phyloP scores from a whole-genome alignment of 352 stramenopile species.

The Globisporangium okanoganense region DNA sequence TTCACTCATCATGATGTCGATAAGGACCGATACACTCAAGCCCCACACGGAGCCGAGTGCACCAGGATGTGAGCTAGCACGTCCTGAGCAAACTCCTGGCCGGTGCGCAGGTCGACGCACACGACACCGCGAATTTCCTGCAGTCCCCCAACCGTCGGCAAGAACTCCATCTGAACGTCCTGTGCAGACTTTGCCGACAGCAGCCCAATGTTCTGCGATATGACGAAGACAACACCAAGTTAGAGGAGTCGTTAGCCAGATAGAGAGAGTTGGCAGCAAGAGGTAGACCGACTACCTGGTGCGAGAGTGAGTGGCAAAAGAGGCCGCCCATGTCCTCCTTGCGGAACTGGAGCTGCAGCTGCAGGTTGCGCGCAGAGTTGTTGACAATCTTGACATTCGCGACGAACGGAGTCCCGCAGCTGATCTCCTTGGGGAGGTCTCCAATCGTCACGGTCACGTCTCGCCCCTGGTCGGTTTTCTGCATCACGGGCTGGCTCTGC shows the following conservation, averaged over 20 bases:
- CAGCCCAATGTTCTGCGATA: constrained; percentile 51
- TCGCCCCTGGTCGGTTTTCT: constrained; percentile 37
- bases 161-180: constrained; percentile 54
- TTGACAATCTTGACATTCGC: constrained; percentile 56
- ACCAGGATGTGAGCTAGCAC: constrained; percentile 54
- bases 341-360: constrained; percentile 78
- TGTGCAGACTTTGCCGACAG: constrained; percentile 42
- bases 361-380: constrained; percentile 48
- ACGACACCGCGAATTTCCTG: constrained; percentile 55
- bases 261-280: neutral
- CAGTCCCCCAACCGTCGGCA: constrained; percentile 62
- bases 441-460: constrained; percentile 49
- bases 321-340: constrained; percentile 68
- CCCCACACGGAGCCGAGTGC: constrained; percentile 14
- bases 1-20: neutral
- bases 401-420: constrained; percentile 51
- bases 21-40: neutral
- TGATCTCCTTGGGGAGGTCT: constrained; percentile 43
- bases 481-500: constrained; percentile 74
- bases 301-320: constrained; percentile 63
- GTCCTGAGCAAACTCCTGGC: constrained; percentile 56
- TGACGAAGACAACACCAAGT: neutral
- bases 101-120: constrained; percentile 65
- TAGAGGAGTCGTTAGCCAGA: no score
- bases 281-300: constrained; percentile 43